Percentiles rank a stretch among this genome's conserved stretches.
These are phyloP conservation scores for Annona cherimola DNA, from an alignment of 164 flowering plant species.

Conservation along the genomic window DNA sequence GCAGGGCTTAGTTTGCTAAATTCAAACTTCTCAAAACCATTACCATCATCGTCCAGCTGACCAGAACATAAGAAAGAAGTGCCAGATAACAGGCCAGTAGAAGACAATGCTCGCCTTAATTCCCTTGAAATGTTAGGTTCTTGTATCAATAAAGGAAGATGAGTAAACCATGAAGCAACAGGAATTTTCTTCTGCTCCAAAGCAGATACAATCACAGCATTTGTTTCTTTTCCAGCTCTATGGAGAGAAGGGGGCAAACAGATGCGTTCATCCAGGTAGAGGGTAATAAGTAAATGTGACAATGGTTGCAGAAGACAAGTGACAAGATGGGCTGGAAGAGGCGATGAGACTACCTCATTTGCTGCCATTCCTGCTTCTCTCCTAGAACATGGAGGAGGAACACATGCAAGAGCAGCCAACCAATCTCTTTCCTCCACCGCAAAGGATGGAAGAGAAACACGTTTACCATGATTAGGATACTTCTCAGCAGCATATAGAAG, in stretches of 20 bases:
- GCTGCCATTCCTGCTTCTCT: conserved; percentile 91
- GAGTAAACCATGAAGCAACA: conserved; percentile 52
- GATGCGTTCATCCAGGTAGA: conserved; percentile 68
- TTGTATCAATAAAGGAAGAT: conserved; percentile 42
- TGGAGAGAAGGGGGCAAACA: conserved; percentile 61
- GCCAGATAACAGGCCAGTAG: conserved; percentile 39
- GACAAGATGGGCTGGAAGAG: conserved; percentile 66
- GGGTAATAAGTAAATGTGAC: conserved; percentile 55
- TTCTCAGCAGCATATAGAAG: conserved; percentile 52
- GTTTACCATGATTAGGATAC: conserved; percentile 24
- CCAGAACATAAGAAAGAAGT: conserved; percentile 24
- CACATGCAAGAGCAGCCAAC: conserved; percentile 80
- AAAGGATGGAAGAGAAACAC: conserved; percentile 63
- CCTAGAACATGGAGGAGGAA: conserved; percentile 93
- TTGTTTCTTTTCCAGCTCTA: conserved; percentile 48
- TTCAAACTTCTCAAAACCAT: conserved; percentile 18
- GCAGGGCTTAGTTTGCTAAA: conserved; percentile 15
- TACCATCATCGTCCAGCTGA: conserved; percentile 27
- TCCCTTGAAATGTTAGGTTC: conserved; percentile 47
- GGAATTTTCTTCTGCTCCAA: conserved; percentile 45
- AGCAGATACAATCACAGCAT: conserved; percentile 43
- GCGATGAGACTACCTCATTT: conserved; percentile 59
- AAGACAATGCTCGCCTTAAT: conserved; percentile 46
- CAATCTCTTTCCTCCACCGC: conserved; percentile 91
- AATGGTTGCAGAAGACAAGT: conserved; percentile 75